phyloP scores from a whole-genome alignment of 2,329 filamentous ascomycete species.

The Monilinia fructigena region DNA sequence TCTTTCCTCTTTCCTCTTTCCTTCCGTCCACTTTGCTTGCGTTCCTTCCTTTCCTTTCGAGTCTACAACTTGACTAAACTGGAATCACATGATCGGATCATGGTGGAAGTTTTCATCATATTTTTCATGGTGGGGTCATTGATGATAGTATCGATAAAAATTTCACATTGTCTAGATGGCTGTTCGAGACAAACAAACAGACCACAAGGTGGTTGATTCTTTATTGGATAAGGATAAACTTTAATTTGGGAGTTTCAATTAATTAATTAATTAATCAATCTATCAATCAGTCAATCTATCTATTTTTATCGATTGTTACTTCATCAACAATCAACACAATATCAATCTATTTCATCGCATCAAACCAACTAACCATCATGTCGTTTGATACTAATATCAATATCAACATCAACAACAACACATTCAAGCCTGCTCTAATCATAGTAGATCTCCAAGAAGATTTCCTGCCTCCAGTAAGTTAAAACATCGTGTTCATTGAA shows the following conservation, averaged over 20 bases:
- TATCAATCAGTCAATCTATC: too few relatives aligned
- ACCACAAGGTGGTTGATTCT: constrained; percentile 11
- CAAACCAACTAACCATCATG: constrained; percentile 13
- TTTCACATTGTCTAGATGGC: background rate
- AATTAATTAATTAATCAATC: background rate
- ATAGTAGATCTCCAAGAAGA: constrained; percentile 92
- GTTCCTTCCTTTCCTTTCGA: background rate
- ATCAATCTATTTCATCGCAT: background rate
- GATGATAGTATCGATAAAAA: background rate
- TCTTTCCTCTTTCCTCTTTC: background rate
- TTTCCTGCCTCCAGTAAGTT: constrained; percentile 82
- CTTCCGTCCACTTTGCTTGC: background rate
- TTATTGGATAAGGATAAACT: constrained; percentile 3
- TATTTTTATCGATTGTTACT: background rate
- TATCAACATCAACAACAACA: background rate
- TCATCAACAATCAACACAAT: background rate
- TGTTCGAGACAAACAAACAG: constrained; percentile 3
- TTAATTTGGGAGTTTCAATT: background rate
- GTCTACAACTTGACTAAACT: too few relatives aligned
- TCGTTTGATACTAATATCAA: background rate
- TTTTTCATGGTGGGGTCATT: constrained; percentile 8
- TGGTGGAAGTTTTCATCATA: background rate
- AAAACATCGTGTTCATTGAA: background rate
- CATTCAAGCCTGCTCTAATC: constrained; percentile 58
- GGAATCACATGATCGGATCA: background rate